Percentiles rank a stretch among this genome's conserved stretches.
Evolutionary conservation across 202 grass and related monocot species (phyloP).

Genomic region (Schoenoplectus tabernaemontani): DNA sequence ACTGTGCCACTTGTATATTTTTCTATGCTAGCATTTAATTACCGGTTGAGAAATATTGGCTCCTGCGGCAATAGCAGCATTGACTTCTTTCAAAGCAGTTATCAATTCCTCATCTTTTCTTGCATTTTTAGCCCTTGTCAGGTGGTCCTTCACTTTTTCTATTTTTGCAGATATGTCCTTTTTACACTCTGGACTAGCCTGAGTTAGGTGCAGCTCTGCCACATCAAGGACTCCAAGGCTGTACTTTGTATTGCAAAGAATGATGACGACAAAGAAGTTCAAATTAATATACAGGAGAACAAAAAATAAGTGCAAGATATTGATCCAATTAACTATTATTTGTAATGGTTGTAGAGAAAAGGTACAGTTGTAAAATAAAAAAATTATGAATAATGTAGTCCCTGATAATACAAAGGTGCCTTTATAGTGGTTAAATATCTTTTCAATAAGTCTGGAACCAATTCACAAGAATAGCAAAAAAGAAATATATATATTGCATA

Average conservation of each 20-base stretch:
- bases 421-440: background rate
- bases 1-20: background rate
- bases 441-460: background rate
- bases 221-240: slow-evolving; percentile 31
- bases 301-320: background rate
- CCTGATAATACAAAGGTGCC: background rate
- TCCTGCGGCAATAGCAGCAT: slow-evolving; percentile 24
- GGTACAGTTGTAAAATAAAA: no score
- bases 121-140: slow-evolving; percentile 22
- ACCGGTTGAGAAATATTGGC: slow-evolving; percentile 31
- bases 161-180: slow-evolving; percentile 23
- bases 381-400: no score
- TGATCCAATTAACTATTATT: background rate
- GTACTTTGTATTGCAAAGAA: slow-evolving; percentile 7
- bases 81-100: slow-evolving; percentile 25
- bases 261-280: background rate
- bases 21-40: background rate
- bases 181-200: slow-evolving; percentile 7
- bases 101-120: slow-evolving; percentile 27
- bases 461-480: background rate
- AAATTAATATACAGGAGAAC: background rate
- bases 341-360: no score
- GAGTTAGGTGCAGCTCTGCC: slow-evolving; percentile 24
- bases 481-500: no score
- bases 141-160: slow-evolving; percentile 30